Evolutionary conservation across 768 basidiomycete species (phyloP).

Genomic region (Pleurotus pulmonarius): DNA sequence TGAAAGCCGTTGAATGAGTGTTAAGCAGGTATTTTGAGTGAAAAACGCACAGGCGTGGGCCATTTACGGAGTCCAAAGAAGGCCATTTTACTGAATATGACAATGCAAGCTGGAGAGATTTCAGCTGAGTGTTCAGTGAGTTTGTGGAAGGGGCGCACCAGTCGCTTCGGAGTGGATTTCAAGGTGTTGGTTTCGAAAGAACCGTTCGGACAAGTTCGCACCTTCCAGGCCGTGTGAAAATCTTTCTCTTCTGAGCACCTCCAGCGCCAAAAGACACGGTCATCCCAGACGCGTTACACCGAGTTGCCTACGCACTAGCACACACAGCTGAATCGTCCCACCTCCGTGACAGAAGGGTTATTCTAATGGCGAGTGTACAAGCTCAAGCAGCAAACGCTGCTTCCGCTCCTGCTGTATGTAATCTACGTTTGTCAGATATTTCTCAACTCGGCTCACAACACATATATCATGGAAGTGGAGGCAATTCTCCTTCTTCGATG

Average conservation of each 20-base stretch:
- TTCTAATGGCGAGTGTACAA: constrained; percentile 3
- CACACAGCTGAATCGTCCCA: neutral
- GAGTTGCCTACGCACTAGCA: neutral
- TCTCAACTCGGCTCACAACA: constrained; percentile 3
- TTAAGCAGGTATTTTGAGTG: neutral
- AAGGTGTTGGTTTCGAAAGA: neutral
- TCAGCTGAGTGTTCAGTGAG: neutral
- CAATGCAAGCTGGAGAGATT: neutral
- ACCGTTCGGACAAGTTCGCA: constrained; percentile 1
- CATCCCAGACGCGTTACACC: neutral
- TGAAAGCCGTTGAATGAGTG: constrained; percentile 12
- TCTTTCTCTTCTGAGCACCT: neutral
- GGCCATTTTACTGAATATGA: constrained; percentile 42
- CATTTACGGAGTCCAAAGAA: constrained; percentile 81
- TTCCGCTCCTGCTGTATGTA: constrained; percentile 20
- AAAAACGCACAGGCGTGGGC: constrained; percentile 65
- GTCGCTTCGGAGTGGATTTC: constrained; percentile 4
- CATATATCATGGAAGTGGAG: constrained; percentile 59
- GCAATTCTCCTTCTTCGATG: constrained; percentile 89
- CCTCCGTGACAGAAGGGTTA: neutral
- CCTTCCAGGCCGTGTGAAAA: neutral
- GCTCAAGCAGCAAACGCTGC: constrained; percentile 4
- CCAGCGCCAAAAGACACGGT: neutral
- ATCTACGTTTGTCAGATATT: neutral
- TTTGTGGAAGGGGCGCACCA: neutral